Conservation (phyloP, 768 basidiomycete genomes). For the Chlorophyllum brunneum region DNA sequence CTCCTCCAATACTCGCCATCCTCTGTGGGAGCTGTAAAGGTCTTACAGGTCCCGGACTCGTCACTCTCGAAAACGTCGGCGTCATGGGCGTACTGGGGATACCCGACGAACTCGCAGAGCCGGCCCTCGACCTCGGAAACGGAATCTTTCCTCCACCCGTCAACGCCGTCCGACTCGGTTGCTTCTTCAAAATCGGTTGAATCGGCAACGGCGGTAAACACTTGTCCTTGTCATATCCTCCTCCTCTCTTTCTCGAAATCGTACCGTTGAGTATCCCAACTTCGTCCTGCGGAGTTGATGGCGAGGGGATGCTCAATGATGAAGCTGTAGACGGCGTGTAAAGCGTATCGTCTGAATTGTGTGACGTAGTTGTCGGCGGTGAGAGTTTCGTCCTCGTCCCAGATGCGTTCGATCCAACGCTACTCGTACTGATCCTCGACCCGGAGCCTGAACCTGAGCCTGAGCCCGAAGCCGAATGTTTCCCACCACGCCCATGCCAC, state of each 20-base stretch:
- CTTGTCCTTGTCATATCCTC: slow-evolving; percentile 29
- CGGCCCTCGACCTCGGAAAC: slow-evolving; percentile 23
- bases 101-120: background rate
- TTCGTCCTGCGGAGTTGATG: slow-evolving; percentile 30
- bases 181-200: slow-evolving; percentile 17
- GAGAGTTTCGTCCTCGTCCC: slow-evolving; percentile 5
- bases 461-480: too few relatives aligned
- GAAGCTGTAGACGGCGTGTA: slow-evolving; percentile 31
- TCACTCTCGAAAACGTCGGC: slow-evolving; percentile 12
- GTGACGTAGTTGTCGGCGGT: slow-evolving; percentile 1
- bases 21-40: slow-evolving; percentile 30
- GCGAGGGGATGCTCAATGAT: slow-evolving; percentile 30
- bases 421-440: slow-evolving; percentile 26
- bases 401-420: slow-evolving; percentile 21
- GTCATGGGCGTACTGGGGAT: slow-evolving; percentile 17
- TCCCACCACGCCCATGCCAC: slow-evolving; percentile 18
- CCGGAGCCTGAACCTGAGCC: slow-evolving; percentile 9
- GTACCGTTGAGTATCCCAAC: slow-evolving; percentile 4
- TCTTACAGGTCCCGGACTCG: slow-evolving; percentile 21
- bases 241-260: slow-evolving; percentile 7
- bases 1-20: slow-evolving; percentile 16
- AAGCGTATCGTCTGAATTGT: slow-evolving; percentile 18
- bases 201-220: slow-evolving; percentile 30
- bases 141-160: slow-evolving; percentile 11
- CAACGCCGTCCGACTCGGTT: slow-evolving; percentile 9